These are phyloP conservation scores for Sporodiniella umbellata DNA, from an alignment of 371 early-diverging fungal species.

Conservation along the genomic window DNA sequence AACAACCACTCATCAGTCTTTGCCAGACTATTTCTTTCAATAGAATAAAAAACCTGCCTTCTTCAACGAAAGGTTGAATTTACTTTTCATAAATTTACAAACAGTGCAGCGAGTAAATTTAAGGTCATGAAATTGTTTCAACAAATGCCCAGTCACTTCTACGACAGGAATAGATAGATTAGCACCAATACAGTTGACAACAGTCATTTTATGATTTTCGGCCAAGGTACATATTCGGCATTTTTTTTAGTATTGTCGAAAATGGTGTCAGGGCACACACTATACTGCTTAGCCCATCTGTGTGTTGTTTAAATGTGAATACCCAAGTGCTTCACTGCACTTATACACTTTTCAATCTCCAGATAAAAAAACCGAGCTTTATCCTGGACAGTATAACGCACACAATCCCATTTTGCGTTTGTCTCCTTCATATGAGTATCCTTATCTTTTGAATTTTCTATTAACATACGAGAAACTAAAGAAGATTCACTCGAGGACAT, in stretches of 20 bases:
- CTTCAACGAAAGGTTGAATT: conserved; percentile 10
- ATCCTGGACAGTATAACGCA: conserved; percentile 12
- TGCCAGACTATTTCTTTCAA: conserved; percentile 4
- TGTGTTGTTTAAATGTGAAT: conserved; percentile 10
- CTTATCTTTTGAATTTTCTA: conserved; percentile 10
- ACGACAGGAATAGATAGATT: conserved; percentile 5
- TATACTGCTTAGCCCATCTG: conserved; percentile 7
- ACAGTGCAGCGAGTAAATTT: conserved; percentile 3
- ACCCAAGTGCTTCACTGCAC: conserved; percentile 25
- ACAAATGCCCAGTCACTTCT: conserved; percentile 8
- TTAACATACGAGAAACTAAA: conserved; percentile 6
- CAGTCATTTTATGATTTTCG: conserved; percentile 12
- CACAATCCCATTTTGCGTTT: conserved; percentile 8
- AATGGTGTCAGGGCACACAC: conserved; percentile 9
- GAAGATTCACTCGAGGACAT: conserved; percentile 5
- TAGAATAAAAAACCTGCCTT: conserved; percentile 7
- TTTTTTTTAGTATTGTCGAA: conserved; percentile 8
- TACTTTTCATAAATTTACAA: conserved; percentile 5
- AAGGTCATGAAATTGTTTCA: conserved; percentile 6
- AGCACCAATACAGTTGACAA: conserved; percentile 9
- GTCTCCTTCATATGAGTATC: background rate
- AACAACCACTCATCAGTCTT: conserved; percentile 4
- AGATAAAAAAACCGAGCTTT: conserved; percentile 8
- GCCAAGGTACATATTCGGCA: conserved; percentile 9
- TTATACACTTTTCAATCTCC: conserved; percentile 18